Evolutionary conservation across 2,329 filamentous ascomycete species (phyloP), one percentile per base, ranked within the genome.

Genomic region (Botrytis deweyae): DNA sequence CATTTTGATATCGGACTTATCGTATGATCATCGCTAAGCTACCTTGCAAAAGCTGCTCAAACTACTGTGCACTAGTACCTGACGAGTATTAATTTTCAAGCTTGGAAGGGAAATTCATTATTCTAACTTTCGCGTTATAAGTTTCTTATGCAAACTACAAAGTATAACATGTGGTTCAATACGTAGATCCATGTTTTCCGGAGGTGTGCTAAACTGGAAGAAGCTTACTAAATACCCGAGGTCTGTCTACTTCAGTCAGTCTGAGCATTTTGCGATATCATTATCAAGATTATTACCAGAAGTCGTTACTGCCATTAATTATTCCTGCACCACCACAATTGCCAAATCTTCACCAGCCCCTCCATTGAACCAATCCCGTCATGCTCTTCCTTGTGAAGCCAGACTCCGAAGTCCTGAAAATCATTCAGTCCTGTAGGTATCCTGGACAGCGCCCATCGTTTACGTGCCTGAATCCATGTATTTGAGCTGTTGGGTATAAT

Each of bases 391-490:
- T 42, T n/a, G 49, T 55, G 36, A 42, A 68, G 20, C 25, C 65
- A 40, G 49, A 68, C 52, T 58, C 49, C 25, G 66, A 67, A 29
- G 40, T 42, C 49, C 66, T 55, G 16, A 49, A 67, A 67, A 40
- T 38, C 44, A n/a, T 16, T 52, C 46, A 22, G 46, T 58, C 46
- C 46, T 55, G 65, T 55, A 68, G 36, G 25, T 58, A 42, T 69
- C 66, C 49, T 58, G 49, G 66, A 69, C 49, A 69, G 52, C n/a
- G 36, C 49, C 49, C n/a, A 42, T 58, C 49, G 66, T 68, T 14
- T 42, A 58, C 33, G 14, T 67, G 46, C 22, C 33, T 18, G 52
- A 6, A 55, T 18, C 36, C 66, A 58, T 68, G 49, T 38, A 42
- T 58, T 42, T 2, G 49, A 68, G 65, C 36, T 58, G 36, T 58